Conservation (phyloP, 208 protist species). For the Leishmania aethiopica region DNA sequence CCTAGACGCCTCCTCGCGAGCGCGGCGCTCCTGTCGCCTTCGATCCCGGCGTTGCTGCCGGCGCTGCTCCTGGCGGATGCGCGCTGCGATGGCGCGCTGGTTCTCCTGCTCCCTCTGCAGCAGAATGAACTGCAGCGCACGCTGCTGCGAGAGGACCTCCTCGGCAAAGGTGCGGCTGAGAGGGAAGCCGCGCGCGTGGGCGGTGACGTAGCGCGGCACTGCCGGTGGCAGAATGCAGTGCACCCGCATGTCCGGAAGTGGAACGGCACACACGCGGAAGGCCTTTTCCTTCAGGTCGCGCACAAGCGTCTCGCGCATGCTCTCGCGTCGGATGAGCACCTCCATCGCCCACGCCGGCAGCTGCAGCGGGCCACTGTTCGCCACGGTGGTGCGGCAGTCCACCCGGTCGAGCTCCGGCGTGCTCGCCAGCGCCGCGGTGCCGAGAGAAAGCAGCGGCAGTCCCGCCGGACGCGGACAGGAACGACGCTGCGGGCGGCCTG, state of each 20-base stretch:
- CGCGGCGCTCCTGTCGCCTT: slow-evolving; percentile 18
- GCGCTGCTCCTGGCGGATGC: slow-evolving; percentile 22
- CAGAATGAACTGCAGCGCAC: slow-evolving; percentile 45
- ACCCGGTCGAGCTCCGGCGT: slow-evolving; percentile 17
- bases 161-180: slow-evolving; percentile 67
- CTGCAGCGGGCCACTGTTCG: slow-evolving; percentile 12
- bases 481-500: slow-evolving; percentile 1
- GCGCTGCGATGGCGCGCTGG: slow-evolving; percentile 20
- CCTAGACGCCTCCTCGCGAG: slow-evolving; percentile 17
- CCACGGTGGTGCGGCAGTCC: slow-evolving; percentile 6
- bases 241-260: slow-evolving; percentile 74
- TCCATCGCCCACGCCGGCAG: slow-evolving; percentile 40
- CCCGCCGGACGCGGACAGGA: slow-evolving; percentile 6
- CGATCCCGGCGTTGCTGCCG: slow-evolving; percentile 24
- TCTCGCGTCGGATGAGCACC: slow-evolving; percentile 45
- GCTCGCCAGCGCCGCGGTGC: slow-evolving; percentile 7
- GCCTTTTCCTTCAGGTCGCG: slow-evolving; percentile 49
- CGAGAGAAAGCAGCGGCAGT: slow-evolving; percentile 15
- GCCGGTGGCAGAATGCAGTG: slow-evolving; percentile 60
- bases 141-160: slow-evolving; percentile 64
- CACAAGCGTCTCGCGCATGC: slow-evolving; percentile 62
- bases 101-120: slow-evolving; percentile 44
- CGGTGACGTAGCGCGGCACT: slow-evolving; percentile 62
- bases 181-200: slow-evolving; percentile 53
- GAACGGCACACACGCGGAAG: slow-evolving; percentile 52